Conservation (phyloP, 2,329 filamentous ascomycete species). For the Colletotrichum tofieldiae region DNA sequence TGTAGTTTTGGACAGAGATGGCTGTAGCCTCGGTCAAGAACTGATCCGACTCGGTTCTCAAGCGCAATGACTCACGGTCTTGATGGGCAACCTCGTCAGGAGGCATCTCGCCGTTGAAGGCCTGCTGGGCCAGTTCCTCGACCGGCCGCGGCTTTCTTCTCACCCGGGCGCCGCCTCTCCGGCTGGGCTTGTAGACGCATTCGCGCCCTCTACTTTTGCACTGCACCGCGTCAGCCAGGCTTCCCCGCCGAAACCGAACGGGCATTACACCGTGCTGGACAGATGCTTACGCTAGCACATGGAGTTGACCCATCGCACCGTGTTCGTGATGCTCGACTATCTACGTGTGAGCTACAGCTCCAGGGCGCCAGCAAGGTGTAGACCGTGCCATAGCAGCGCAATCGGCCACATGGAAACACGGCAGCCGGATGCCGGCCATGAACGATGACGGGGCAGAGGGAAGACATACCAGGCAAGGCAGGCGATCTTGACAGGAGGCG, state of each 20-base stretch:
- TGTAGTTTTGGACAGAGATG: conserved; percentile 57
- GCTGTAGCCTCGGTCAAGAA: conserved; percentile 46
- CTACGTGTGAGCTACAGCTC: conserved; percentile 10
- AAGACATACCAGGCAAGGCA: conserved; percentile 64
- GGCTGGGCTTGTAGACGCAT: conserved; percentile 61
- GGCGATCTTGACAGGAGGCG: conserved; percentile 66
- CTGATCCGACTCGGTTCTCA: background rate
- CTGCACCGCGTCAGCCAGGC: conserved; percentile 48
- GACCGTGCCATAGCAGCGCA: no score
- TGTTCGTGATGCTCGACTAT: conserved; percentile 61
- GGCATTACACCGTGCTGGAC: background rate
- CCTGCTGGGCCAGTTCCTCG: conserved; percentile 45
- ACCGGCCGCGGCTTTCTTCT: conserved; percentile 54
- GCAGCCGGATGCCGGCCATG: no score
- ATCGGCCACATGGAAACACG: background rate
- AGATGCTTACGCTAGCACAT: conserved; percentile 59
- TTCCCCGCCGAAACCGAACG: background rate
- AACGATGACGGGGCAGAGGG: background rate
- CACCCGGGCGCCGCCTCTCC: conserved; percentile 60
- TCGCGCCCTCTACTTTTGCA: conserved; percentile 58
- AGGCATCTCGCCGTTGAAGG: conserved; percentile 48
- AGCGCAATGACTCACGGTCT: conserved; percentile 48
- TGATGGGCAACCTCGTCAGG: conserved; percentile 49
- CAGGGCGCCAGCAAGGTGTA: no score
- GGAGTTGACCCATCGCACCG: conserved; percentile 63